phyloP scores from a whole-genome alignment of 768 basidiomycete genomes.

The Amanita rubescens region DNA sequence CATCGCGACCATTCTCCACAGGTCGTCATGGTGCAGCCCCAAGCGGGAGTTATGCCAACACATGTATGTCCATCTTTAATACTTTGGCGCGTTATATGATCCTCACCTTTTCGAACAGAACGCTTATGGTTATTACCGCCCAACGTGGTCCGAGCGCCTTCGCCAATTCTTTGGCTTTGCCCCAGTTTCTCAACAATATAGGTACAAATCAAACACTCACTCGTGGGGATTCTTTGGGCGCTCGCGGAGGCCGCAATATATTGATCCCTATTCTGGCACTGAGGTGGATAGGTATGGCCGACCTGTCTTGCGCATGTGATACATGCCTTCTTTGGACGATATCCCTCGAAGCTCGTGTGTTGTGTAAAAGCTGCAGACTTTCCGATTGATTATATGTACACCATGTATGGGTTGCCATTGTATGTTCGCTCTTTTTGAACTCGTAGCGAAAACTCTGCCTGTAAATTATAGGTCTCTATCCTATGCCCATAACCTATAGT shows the following conservation, averaged over 20 bases:
- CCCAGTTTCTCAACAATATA: constrained; percentile 31
- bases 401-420: background rate
- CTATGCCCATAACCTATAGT: constrained; percentile 22
- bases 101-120: background rate
- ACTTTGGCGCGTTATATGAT: background rate
- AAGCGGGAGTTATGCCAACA: constrained; percentile 5
- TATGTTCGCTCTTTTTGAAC: background rate
- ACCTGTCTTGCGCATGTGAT: constrained; percentile 41
- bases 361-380: background rate
- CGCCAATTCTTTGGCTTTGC: constrained; percentile 49
- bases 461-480: background rate
- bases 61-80: background rate
- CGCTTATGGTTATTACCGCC: constrained; percentile 14
- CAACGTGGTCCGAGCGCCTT: constrained; percentile 38
- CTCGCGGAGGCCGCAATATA: constrained; percentile 39
- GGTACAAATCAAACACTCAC: constrained; percentile 27
- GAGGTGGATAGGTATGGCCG: constrained; percentile 53
- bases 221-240: constrained; percentile 53
- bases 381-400: background rate
- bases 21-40: constrained; percentile 18
- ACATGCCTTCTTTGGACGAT: background rate
- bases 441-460: background rate
- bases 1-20: constrained; percentile 19
- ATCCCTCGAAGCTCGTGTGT: no score
- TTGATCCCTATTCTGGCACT: constrained; percentile 40